Conservation (phyloP, 257 asterid genomes). For the Fraxinus quadrangulata region DNA sequence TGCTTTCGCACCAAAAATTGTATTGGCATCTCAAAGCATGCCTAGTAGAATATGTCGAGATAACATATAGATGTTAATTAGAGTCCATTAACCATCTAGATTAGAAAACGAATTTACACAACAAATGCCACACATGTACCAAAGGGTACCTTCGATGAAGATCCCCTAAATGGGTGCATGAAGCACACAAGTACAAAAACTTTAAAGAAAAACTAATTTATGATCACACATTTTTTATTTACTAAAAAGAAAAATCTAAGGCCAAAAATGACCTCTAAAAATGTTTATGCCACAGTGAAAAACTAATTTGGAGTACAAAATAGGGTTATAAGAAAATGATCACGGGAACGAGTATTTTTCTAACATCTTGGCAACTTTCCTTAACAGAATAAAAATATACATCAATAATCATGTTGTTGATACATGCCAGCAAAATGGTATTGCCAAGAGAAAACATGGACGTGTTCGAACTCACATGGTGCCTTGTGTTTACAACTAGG, state of each 20-base stretch:
- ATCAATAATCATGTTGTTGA: background rate
- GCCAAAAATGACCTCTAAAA: background rate
- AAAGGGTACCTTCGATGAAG: background rate
- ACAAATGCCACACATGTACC: background rate
- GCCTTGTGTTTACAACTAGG: background rate
- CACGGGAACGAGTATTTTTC: background rate
- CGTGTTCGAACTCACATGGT: background rate
- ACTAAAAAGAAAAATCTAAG: background rate
- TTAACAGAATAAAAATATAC: background rate
- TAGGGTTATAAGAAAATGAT: background rate
- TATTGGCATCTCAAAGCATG: background rate
- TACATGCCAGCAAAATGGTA: background rate
- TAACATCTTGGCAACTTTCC: background rate
- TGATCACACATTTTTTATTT: background rate
- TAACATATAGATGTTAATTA: background rate
- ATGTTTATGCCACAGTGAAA: background rate
- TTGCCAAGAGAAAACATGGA: background rate
- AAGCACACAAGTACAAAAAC: background rate
- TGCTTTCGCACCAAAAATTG: background rate
- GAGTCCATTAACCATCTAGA: background rate
- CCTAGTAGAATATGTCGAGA: background rate
- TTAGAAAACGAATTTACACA: background rate
- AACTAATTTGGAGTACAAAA: background rate
- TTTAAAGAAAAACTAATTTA: background rate
- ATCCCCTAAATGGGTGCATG: constrained; percentile 1